phyloP scores from a whole-genome alignment of 176 grass and related monocot genomes.

The Oryza rufipogon region DNA sequence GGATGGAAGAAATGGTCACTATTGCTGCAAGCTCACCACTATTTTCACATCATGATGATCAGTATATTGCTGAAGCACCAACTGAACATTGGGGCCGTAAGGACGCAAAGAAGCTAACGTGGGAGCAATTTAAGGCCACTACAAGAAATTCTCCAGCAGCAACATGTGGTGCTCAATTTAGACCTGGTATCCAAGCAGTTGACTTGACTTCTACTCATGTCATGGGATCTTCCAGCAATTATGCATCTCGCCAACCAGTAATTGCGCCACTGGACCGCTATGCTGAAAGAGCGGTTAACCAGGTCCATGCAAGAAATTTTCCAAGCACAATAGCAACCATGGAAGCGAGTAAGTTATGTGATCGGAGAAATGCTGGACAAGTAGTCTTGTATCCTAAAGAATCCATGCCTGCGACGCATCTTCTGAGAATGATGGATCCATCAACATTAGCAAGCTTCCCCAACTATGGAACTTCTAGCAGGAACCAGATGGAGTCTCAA shows the following conservation, averaged over 20 bases:
- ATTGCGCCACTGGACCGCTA: constrained; percentile 7
- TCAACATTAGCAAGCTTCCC: constrained; percentile 33
- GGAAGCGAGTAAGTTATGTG: constrained; percentile 34
- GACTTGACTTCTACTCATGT: constrained; percentile 41
- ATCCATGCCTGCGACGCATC: constrained; percentile 56
- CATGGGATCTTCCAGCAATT: constrained; percentile 32
- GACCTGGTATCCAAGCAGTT: constrained; percentile 21
- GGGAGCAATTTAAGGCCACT: constrained; percentile 38
- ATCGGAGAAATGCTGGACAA: constrained; percentile 39
- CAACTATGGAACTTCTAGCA: constrained; percentile 38
- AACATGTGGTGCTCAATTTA: constrained; percentile 40
- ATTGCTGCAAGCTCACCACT: constrained; percentile 35
- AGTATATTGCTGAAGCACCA: constrained; percentile 29
- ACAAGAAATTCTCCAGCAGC: constrained; percentile 29
- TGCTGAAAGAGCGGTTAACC: constrained; percentile 30
- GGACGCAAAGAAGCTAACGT: constrained; percentile 37
- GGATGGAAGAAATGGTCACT: constrained; percentile 39
- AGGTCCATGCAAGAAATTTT: constrained; percentile 32
- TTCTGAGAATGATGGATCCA: constrained; percentile 66
- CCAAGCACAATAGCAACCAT: constrained; percentile 30
- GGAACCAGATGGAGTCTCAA: constrained; percentile 40
- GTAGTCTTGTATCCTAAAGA: constrained; percentile 50
- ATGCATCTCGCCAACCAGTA: constrained; percentile 32
- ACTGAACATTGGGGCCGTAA: constrained; percentile 28
- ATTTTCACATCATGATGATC: constrained; percentile 40